Percentiles rank a stretch among this genome's conserved stretches.
These are phyloP conservation scores for Pythium dissotocum DNA, from an alignment of 352 stramenopile genomes.

Conservation along the genomic window DNA sequence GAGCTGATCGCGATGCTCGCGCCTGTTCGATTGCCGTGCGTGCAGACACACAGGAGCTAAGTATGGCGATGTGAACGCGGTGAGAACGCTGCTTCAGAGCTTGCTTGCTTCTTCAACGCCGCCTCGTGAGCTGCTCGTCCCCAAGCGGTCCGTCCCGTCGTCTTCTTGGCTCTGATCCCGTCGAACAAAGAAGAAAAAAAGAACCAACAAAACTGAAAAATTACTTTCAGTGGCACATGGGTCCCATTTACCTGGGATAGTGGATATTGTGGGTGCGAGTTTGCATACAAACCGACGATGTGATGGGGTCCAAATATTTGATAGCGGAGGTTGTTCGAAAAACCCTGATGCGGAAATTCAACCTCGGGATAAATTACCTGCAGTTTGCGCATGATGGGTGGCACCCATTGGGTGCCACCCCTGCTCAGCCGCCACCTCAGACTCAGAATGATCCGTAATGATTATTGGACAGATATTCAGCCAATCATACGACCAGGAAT, in stretches of 20 bases:
- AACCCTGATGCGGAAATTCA: background rate
- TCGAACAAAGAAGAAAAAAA: slow-evolving; percentile 1
- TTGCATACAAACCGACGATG: background rate
- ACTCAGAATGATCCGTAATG: background rate
- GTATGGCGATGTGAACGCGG: background rate
- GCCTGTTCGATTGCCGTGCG: background rate
- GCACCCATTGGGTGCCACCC: background rate
- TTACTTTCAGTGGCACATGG: background rate
- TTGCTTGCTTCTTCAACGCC: background rate
- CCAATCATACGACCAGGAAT: slow-evolving; percentile 1
- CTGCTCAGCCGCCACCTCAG: slow-evolving; percentile 7
- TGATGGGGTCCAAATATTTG: background rate
- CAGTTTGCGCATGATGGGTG: slow-evolving; percentile 17
- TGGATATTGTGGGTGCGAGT: background rate
- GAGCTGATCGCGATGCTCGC: background rate
- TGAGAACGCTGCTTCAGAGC: background rate
- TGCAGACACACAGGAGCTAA: background rate
- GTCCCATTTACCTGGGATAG: background rate
- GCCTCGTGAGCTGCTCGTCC: background rate
- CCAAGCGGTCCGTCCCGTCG: background rate
- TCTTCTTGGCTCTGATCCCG: slow-evolving; percentile 2
- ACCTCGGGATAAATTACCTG: slow-evolving; percentile 17
- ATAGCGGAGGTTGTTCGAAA: slow-evolving; percentile 20
- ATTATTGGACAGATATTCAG: background rate
- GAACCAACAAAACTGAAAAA: background rate